Base-by-base conservation (phyloP, 2,329 filamentous ascomycete genomes). In the Penicillium sp. region DNA sequence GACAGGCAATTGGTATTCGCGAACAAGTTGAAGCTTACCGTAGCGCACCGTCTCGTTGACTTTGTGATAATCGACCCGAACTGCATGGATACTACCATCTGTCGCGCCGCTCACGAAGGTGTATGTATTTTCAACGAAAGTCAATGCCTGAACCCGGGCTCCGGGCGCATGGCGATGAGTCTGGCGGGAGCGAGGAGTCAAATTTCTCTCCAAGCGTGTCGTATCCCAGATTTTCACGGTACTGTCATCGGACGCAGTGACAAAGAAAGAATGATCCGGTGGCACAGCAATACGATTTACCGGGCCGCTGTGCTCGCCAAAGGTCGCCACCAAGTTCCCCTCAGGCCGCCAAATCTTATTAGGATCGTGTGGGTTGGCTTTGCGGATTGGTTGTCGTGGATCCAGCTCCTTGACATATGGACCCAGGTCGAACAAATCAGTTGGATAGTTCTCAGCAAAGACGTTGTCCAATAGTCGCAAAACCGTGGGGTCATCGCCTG, bases 171-270 rank as follows among this genome's bases (percentile, higher is more conserved):
- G 90, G 56, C 83, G 87, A 75, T 97, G 89, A 0, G 90, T 96
- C 69, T 96, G 90, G 22, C 93, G 84, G 27, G 95, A 92, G 44
- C 92, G 86, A 67, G 96, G 90, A 0, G 90, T 89, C 49, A 98
- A 86, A 70, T 97, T 98, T 45, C 92, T 89, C 75, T 99, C 95
- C 7, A 99, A 82, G 24, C 95, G 85, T 26, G 87, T 87, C 26
- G 91, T 89, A 75, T 99, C 95, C 95, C 95, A 99, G 5, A 99
- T 84, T 69, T 91, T 96, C 55, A 97, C 90, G 7, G 85, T 87
- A 3, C 95, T 91, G 74, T 99, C 95, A 68, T 96, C 91, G 10
- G 93, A 93, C 7, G 88, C 93, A 1, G 95, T 98, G 55, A 97
- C 83, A 74, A 99, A 99, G 77, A 99, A 99, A 4, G 88, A 79